Base-by-base conservation (phyloP, 2,329 filamentous ascomycete genomes). In the Cladobotryum protrusum region DNA sequence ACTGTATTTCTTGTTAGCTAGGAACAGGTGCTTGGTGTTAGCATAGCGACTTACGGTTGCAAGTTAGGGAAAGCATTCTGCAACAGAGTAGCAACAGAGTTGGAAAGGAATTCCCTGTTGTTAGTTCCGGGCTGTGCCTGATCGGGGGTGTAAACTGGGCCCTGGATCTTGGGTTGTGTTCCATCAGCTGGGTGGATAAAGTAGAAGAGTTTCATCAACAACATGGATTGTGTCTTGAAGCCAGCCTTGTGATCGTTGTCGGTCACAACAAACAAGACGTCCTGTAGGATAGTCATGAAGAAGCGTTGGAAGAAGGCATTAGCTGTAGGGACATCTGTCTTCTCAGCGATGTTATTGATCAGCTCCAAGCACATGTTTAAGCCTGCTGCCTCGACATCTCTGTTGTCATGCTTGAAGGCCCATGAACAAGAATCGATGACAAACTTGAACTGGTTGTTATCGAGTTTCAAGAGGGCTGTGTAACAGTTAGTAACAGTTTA, bases 371-470 rank as follows among this genome's bases (percentile, higher is more conserved):
- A 97, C 93, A 99, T 99, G 70, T 91, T 93, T 54, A 99, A 82
- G 53, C 93, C 93, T 36, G 93, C 95, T 58, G 88, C 89, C 71
- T 99, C 93, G 29, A 99, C 93, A 65, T 96, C 90, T 53, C 93
- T 87, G 72, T 99, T 99, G 73, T 99, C 93, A 70, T 99, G 93
- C 76, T 99, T 99, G 76, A 92, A 96, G n/a, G 95, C 93, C 95
- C 93, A 99, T 79, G 97, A 90, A 77, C 95, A 99, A 34, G 92
- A 95, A 69, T 99, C 93, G 58, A 99, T 97, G 61, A 99, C 91
- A 64, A 97, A 95, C 73, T 99, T 99, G 82, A 99, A 99, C 65
- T 96, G 93, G 52, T 89, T 84, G 63, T 89, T 92, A 66, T 99
- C 92, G 33, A 99, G 83, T 70, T 95, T 95, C 57, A 99, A 78